Percentiles rank a stretch among this genome's conserved stretches.
phyloP scores from a whole-genome alignment of 116 monocot genomes.

The Iris pallida region DNA sequence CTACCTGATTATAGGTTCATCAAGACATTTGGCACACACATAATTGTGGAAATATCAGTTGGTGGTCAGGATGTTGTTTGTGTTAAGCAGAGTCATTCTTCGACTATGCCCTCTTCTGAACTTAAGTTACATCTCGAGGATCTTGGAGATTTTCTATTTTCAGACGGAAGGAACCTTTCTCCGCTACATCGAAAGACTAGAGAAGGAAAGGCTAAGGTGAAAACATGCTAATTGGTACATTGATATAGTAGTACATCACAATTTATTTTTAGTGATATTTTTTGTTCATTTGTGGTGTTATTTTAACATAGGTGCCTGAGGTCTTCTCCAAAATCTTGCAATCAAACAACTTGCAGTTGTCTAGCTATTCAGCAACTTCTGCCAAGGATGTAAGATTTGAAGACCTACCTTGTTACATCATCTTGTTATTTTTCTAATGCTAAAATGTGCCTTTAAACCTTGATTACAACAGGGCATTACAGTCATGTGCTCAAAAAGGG shows the following conservation, averaged over 20 bases:
- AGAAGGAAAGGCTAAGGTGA: conserved; percentile 80
- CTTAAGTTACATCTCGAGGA: conserved; percentile 86
- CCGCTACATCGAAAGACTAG: conserved; percentile 61
- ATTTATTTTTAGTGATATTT: neutral
- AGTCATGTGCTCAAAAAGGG: conserved; percentile 80
- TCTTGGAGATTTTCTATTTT: conserved; percentile 85
- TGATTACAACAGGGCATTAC: conserved; percentile 63
- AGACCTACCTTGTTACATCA: neutral
- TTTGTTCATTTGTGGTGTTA: conserved; percentile 15
- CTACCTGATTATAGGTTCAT: conserved; percentile 56
- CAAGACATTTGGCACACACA: conserved; percentile 81
- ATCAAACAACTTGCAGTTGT: conserved; percentile 58
- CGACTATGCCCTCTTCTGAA: conserved; percentile 62
- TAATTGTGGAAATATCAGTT: conserved; percentile 75
- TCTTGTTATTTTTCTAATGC: conserved; percentile 5
- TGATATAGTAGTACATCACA: neutral
- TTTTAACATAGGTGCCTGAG: conserved; percentile 64
- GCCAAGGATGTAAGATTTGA: conserved; percentile 69
- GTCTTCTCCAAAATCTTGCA: conserved; percentile 75
- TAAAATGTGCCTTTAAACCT: conserved; percentile 6
- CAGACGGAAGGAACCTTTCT: conserved; percentile 71
- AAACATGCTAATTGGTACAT: neutral
- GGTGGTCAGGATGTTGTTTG: conserved; percentile 90
- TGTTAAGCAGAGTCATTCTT: conserved; percentile 66
- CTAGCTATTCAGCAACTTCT: conserved; percentile 72